Evolutionary conservation across 2,329 filamentous ascomycete species (phyloP).

Genomic region (Orbilia blumenaviensis): DNA sequence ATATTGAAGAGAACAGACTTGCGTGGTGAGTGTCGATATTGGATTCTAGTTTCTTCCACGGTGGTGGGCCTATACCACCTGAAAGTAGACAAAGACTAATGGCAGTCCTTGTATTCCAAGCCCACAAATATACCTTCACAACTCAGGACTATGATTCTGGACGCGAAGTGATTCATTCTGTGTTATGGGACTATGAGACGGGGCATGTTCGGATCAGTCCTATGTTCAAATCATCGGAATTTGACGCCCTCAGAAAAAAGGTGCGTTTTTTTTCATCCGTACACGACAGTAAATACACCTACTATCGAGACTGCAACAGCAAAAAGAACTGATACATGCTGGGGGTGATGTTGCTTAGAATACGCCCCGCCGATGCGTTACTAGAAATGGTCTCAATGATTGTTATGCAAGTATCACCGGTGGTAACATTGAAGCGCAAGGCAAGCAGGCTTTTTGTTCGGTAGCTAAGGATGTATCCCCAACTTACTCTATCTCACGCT

Average conservation of each 20-base stretch:
- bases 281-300: too few relatives aligned
- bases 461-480: slow-evolving; percentile 33
- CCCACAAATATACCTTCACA: slow-evolving; percentile 40
- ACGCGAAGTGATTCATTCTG: slow-evolving; percentile 20
- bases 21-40: slow-evolving; percentile 13
- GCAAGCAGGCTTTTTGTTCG: slow-evolving; percentile 65
- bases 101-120: neutral
- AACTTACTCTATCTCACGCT: neutral
- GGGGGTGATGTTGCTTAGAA: too few relatives aligned
- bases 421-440: slow-evolving; percentile 87
- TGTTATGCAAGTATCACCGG: slow-evolving; percentile 95
- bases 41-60: neutral
- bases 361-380: slow-evolving; percentile 72
- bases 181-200: slow-evolving; percentile 49
- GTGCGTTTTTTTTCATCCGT: too few relatives aligned
- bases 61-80: neutral
- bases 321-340: too few relatives aligned
- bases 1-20: slow-evolving; percentile 45
- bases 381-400: slow-evolving; percentile 79
- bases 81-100: neutral
- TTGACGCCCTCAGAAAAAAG: slow-evolving; percentile 43
- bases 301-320: too few relatives aligned
- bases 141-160: slow-evolving; percentile 16
- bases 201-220: slow-evolving; percentile 48
- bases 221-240: slow-evolving; percentile 52